phyloP scores from a whole-genome alignment of 345 rosid genomes.

The Tarenaya hassleriana region DNA sequence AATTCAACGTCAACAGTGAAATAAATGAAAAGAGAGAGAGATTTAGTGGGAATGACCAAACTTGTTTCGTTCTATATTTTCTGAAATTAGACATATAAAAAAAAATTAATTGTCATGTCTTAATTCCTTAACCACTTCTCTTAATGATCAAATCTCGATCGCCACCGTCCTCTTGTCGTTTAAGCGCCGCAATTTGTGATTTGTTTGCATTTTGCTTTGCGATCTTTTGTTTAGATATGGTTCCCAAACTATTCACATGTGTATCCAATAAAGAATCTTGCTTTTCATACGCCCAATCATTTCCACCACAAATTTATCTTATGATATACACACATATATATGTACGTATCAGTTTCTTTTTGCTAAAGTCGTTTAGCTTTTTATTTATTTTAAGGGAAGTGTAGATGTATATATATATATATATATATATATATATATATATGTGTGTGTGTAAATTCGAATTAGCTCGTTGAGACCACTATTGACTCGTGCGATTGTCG shows the following conservation, averaged over 20 bases:
- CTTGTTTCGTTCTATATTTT: neutral
- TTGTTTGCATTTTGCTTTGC: slow-evolving; percentile 17
- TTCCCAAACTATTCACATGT: neutral
- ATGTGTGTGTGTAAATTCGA: too few species aligned
- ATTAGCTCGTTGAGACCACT: too few species aligned
- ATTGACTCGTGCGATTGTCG: too few species aligned
- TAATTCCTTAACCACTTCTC: slow-evolving; percentile 17
- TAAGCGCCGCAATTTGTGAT: slow-evolving; percentile 23
- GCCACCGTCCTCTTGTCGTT: slow-evolving; percentile 18
- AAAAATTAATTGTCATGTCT: slow-evolving; percentile 9
- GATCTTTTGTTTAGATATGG: slow-evolving; percentile 22
- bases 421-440: too few species aligned
- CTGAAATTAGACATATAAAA: slow-evolving; percentile 1
- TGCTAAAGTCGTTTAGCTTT: slow-evolving; percentile 1
- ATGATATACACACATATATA: too few species aligned
- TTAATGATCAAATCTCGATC: slow-evolving; percentile 12
- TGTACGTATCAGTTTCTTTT: neutral
- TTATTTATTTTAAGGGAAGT: too few species aligned
- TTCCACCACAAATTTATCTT: too few species aligned
- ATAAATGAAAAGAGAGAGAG: slow-evolving; percentile 1
- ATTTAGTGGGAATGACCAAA: slow-evolving; percentile 21
- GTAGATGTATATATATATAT: too few species aligned
- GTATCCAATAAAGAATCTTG: slow-evolving; percentile 4
- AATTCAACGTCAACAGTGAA: slow-evolving; percentile 10
- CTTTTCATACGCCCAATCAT: slow-evolving; percentile 13